A percentile compares a stretch with the other conserved stretches of the same genome.
These are phyloP conservation scores for Thelephora ganbajun DNA, from an alignment of 768 basidiomycete genomes.

Conservation along the genomic window DNA sequence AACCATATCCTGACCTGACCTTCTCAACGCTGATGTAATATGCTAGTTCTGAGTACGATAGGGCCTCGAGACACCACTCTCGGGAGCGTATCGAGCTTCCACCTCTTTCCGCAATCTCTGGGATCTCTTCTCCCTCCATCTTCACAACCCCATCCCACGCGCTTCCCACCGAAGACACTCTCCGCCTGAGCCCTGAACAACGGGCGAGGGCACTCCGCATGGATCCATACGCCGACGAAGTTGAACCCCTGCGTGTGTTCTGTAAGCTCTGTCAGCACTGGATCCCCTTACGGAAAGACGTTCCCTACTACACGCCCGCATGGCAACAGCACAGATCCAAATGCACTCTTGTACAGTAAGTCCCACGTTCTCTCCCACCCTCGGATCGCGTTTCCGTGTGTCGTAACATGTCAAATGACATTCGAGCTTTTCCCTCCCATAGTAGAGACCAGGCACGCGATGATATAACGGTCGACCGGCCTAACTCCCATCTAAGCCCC, in stretches of 20 bases:
- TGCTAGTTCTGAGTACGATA: too few species aligned
- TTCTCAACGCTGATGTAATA: too few species aligned
- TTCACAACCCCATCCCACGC: conserved; percentile 13
- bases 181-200: conserved; percentile 49
- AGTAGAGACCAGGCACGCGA: conserved; percentile 5
- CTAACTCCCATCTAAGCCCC: neutral
- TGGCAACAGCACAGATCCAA: conserved; percentile 71
- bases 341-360: conserved; percentile 60
- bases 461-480: too few species aligned
- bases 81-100: too few species aligned
- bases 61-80: too few species aligned
- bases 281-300: conserved; percentile 72
- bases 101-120: neutral
- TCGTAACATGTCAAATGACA: neutral
- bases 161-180: conserved; percentile 45
- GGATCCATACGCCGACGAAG: conserved; percentile 49
- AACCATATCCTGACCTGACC: neutral
- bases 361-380: conserved; percentile 8
- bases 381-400: neutral
- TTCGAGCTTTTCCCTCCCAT: conserved; percentile 1
- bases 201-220: conserved; percentile 57
- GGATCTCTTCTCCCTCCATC: neutral
- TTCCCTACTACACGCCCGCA: conserved; percentile 68
- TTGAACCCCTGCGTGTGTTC: conserved; percentile 55
- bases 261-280: conserved; percentile 68